phyloP scores from a whole-genome alignment of 2,329 filamentous ascomycete species.

The Ophiostoma sp. region DNA sequence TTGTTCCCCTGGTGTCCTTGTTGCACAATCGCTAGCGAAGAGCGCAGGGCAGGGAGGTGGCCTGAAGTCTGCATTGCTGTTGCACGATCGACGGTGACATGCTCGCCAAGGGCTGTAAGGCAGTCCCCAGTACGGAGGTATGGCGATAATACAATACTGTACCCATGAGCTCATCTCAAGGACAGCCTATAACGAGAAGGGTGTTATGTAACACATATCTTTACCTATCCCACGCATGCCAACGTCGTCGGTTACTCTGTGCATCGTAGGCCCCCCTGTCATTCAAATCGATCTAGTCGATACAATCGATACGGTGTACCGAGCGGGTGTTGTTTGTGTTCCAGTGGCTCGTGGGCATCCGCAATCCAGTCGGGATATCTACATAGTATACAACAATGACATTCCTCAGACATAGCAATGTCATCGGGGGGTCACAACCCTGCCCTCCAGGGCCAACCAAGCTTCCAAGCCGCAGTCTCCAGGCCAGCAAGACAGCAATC shows the following conservation, averaged over 20 bases:
- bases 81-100: not conserved
- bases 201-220: not conserved
- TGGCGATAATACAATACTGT: not conserved
- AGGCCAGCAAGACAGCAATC: not conserved
- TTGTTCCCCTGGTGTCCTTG: not conserved
- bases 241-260: not conserved
- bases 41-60: too few species aligned
- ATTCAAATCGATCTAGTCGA: not conserved
- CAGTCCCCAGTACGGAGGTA: not conserved
- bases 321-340: not conserved
- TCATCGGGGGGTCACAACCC: not conserved
- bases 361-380: slow-evolving; percentile 3
- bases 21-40: not conserved
- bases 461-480: slow-evolving; percentile 3
- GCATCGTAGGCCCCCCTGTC: not conserved
- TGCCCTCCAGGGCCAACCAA: not conserved
- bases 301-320: not conserved
- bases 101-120: not conserved
- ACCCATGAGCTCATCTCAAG: not conserved
- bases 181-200: not conserved
- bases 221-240: not conserved
- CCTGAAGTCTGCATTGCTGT: not conserved
- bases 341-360: slow-evolving; percentile 12
- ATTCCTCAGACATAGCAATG: not conserved
- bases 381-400: not conserved